A percentile compares a stretch with the other conserved stretches of the same genome.
phyloP scores from a whole-genome alignment of 1,284 basidiomycete genomes.

The Naganishia sp. region DNA sequence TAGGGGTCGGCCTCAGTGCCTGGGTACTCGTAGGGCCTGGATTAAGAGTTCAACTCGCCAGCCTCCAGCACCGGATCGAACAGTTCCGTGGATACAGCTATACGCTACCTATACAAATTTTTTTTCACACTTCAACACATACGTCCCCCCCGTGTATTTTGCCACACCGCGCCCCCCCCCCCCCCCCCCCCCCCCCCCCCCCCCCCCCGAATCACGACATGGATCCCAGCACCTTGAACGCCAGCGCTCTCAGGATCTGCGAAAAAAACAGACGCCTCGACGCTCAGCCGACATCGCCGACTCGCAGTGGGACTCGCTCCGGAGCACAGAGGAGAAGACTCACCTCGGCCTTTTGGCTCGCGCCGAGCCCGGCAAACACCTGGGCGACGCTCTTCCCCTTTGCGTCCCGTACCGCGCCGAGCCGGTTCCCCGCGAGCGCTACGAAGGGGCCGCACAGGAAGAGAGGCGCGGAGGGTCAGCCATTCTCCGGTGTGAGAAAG shows the following conservation, averaged over 20 bases:
- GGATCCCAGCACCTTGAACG: slow-evolving; percentile 83
- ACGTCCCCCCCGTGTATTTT: neutral
- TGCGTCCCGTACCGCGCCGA: slow-evolving; percentile 82
- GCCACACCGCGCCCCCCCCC: too few relatives aligned
- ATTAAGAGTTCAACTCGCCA: too few relatives aligned
- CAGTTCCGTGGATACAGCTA: neutral
- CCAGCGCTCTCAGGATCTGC: slow-evolving; percentile 83
- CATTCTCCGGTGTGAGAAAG: slow-evolving; percentile 25
- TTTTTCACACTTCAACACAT: too few relatives aligned
- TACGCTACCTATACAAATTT: neutral
- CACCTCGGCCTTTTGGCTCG: slow-evolving; percentile 83
- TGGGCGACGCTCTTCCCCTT: slow-evolving; percentile 88
- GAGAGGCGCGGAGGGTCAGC: slow-evolving; percentile 18
- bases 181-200: too few relatives aligned
- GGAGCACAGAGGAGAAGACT: neutral
- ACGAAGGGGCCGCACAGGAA: slow-evolving; percentile 38
- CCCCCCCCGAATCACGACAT: slow-evolving; percentile 18
- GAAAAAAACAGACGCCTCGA: neutral
- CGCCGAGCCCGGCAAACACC: slow-evolving; percentile 80
- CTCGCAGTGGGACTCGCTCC: neutral
- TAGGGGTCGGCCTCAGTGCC: neutral
- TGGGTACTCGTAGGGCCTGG: neutral
- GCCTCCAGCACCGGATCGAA: neutral
- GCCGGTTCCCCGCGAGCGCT: slow-evolving; percentile 76
- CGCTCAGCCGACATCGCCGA: neutral